Percentiles rank a stretch among this genome's conserved stretches.
Conservation (phyloP, 2,329 filamentous ascomycete species). For the Plenodomus lindquistii region DNA sequence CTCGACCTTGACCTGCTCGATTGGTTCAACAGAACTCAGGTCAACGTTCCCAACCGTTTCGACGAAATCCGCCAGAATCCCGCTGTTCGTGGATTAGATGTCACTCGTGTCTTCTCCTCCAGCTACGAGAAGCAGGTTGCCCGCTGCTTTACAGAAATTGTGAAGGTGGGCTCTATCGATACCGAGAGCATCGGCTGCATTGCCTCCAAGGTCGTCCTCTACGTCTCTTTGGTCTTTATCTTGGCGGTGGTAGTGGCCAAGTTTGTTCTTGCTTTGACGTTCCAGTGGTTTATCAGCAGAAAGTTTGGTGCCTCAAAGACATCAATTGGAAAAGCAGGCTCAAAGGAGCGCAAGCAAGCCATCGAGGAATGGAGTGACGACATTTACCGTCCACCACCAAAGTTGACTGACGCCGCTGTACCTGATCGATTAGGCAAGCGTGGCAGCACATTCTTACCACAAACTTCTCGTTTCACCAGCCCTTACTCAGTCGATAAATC, state of each 20-base stretch:
- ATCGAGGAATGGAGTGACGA: constrained; percentile 99
- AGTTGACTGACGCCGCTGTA: constrained; percentile 72
- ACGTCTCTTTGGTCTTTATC: constrained; percentile 90
- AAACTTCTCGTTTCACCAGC: constrained; percentile 91
- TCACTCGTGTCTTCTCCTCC: constrained; percentile 85
- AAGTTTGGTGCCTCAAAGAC: constrained; percentile 85
- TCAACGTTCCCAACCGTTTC: constrained; percentile 75
- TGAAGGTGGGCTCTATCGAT: constrained; percentile 94
- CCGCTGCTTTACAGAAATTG: constrained; percentile 87
- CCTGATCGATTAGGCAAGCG: constrained; percentile 78
- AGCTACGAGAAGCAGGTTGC: constrained; percentile 78
- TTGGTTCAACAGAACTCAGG: constrained; percentile 86
- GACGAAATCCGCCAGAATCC: constrained; percentile 74
- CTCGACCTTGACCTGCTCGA: constrained; percentile 84
- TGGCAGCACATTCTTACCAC: constrained; percentile 81
- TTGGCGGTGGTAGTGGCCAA: constrained; percentile 83
- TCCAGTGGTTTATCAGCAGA: constrained; percentile 94
- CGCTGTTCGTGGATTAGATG: constrained; percentile 78
- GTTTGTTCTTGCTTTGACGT: constrained; percentile 85
- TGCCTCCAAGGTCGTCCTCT: constrained; percentile 94
- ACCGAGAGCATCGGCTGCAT: constrained; percentile 97
- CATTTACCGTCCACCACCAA: constrained; percentile 88
- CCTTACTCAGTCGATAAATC: constrained; percentile 75
- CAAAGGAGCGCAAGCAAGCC: constrained; percentile 83
- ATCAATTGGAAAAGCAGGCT: constrained; percentile 72